Evolutionary conservation across 352 stramenopile genomes (phyloP), one percentile per base, ranked within the genome.

Genomic region (Globisporangium cederbergense): DNA sequence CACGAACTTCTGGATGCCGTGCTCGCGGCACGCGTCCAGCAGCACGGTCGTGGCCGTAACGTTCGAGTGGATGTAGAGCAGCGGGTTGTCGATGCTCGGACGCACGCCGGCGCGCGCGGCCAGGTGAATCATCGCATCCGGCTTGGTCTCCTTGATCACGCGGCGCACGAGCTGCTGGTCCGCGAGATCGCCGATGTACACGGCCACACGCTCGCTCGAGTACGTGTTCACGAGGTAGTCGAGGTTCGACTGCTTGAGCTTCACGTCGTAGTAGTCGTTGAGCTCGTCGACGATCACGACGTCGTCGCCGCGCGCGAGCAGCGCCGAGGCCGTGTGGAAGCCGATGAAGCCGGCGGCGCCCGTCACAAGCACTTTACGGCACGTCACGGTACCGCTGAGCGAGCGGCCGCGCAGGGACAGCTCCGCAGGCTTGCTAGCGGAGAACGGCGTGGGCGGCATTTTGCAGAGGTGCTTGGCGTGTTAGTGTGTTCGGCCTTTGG

Each of bases 201-300:
- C 77, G 0, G 60, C 65, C 32, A 97, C 86, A 57, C 83, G 79
- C 34, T 83, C 74, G 11, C 65, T 58, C 34, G 72, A 67, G 71
- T 80, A 94, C 18, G 57, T 79, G 25, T 73, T 66, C 4, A 77
- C 70, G 13, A 98, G 86, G 53, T 85, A 79, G 60, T 88, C 75
- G 4, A 99, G 77, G 77, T 99, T 99, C 58, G 73, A 81, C 66
- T 98, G 84, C 83, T 99, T 99, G 66, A 98, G 92, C 58, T 76
- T 69, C 20, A 98, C 89, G 73, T 99, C 96, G 76, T 99, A 99
- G 77, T 99, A 99, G 72, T 99, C 95, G 73, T 99, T 99, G 58
- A 99, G 81, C 80, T 99, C 97, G 71, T 99, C 97, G 25, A 99
- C 81, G 55, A 98, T 89, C 2, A 99, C 89, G 30, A 99, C 97